Base-by-base conservation (phyloP, 2,329 filamentous ascomycete genomes). In the Eurotiales sp. region DNA sequence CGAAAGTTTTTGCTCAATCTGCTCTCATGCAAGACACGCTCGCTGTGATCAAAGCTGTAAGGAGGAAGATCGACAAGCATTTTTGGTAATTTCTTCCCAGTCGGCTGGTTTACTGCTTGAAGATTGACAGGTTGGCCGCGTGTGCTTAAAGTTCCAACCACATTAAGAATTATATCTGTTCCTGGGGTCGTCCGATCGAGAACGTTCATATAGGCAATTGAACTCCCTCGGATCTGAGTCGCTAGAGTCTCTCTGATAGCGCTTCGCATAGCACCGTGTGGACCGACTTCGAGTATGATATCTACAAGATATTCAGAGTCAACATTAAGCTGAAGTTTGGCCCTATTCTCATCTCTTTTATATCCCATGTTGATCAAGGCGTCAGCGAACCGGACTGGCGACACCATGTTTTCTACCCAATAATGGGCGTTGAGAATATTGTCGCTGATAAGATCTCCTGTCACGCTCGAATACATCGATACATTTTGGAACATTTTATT, bases 371-470 rank as follows among this genome's bases (percentile, higher is more conserved):
- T 41, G n/a, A 44, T 45, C n/a, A 67, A 36, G 1, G 56, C 62
- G 3, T 52, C 52, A 2, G 55, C 55, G 42, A 69, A 68, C 0
- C 49, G 56, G 2, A 68, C 66, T 0, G 64, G 64, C 1, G 61
- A 64, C 0, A 64, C 54, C 58, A 69, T 58, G 21, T 69, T 69
- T 2, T 61, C 55, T 2, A 63, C 59, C 66, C 66, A 69, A 41
- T 69, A 67, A 17, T 53, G 50, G 15, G 52, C 45, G n/a, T 43
- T 36, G 6, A 62, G 46, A 41, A 45, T 4, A 3, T 58, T 47
- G 1, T 55, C 53, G 1, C 42, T 32, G 4, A 64, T 47, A 10
- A 56, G 50, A 21, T 56, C n/a, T 5, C 59, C 61, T 14, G 59
- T 61, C 3, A 64, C 58, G 11, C 58, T 64, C 1, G 61, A 64